Evolutionary conservation across 1,284 basidiomycete species (phyloP).

Genomic region (Rhodotorula sp.): DNA sequence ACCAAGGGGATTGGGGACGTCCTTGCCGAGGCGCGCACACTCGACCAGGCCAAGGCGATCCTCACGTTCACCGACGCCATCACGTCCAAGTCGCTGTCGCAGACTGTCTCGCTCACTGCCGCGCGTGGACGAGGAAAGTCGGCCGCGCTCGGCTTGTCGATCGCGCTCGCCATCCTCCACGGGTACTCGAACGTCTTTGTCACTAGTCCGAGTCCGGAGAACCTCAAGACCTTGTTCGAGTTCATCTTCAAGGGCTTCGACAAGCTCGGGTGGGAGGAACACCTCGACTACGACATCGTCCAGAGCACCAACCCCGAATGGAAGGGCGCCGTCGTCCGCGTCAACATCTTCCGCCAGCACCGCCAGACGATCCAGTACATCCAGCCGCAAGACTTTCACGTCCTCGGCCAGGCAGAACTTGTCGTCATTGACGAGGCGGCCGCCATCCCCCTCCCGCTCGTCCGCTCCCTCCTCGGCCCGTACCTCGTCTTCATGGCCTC

Average conservation of each 20-base stretch:
- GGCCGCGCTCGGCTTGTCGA: constrained; percentile 88
- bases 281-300: constrained; percentile 93
- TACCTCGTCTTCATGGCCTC: constrained; percentile 98
- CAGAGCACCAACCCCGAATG: constrained; percentile 93
- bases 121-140: constrained; percentile 95
- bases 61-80: constrained; percentile 91
- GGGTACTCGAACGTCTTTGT: constrained; percentile 99
- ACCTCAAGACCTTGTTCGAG: constrained; percentile 96
- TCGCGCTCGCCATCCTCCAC: constrained; percentile 88
- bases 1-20: constrained; percentile 87
- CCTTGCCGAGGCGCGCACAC: constrained; percentile 84
- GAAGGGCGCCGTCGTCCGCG: constrained; percentile 91
- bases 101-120: constrained; percentile 92
- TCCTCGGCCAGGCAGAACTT: constrained; percentile 94
- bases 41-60: constrained; percentile 80
- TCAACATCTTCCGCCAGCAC: constrained; percentile 90
- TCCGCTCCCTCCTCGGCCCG: constrained; percentile 90
- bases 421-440: constrained; percentile 99
- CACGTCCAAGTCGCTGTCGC: constrained; percentile 85
- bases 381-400: constrained; percentile 94
- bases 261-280: constrained; percentile 92
- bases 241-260: constrained; percentile 98
- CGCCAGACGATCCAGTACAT: constrained; percentile 98
- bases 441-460: constrained; percentile 92
- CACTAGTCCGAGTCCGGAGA: constrained; percentile 95